phyloP scores from a whole-genome alignment of 257 asterid species.

The Penstemon barbatus region DNA sequence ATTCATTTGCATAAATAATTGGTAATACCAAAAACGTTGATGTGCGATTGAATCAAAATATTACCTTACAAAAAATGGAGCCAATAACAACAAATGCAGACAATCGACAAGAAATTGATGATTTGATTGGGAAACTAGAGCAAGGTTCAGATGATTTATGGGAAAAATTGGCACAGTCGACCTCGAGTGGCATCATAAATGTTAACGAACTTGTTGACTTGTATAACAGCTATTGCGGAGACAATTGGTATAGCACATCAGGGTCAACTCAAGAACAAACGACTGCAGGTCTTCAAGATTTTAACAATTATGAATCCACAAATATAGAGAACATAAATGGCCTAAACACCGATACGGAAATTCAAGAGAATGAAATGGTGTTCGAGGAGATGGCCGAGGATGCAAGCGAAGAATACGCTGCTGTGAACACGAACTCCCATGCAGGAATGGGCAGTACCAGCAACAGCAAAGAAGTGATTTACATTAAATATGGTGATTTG shows the following conservation, averaged over 20 bases:
- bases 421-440: constrained; percentile 17
- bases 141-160: constrained; percentile 41
- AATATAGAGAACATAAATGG: constrained; percentile 5
- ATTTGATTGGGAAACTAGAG: constrained; percentile 28
- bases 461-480: constrained; percentile 14
- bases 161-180: constrained; percentile 21
- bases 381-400: constrained; percentile 31
- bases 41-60: neutral
- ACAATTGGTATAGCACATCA: constrained; percentile 5
- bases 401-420: constrained; percentile 26
- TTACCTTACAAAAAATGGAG: constrained; percentile 28
- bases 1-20: neutral
- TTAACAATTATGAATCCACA: constrained; percentile 26
- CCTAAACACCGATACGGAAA: constrained; percentile 19
- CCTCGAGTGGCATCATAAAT: constrained; percentile 14
- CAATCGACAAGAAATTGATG: constrained; percentile 27
- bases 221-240: constrained; percentile 31
- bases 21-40: neutral
- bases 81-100: constrained; percentile 26
- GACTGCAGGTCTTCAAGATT: constrained; percentile 31
- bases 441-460: neutral
- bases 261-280: constrained; percentile 13
- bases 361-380: constrained; percentile 31
- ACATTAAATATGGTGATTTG: constrained; percentile 39
- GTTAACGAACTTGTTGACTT: constrained; percentile 38